These are phyloP conservation scores for Gypsophila paniculata DNA, from an alignment of 179 eudicot species.

Conservation along the genomic window DNA sequence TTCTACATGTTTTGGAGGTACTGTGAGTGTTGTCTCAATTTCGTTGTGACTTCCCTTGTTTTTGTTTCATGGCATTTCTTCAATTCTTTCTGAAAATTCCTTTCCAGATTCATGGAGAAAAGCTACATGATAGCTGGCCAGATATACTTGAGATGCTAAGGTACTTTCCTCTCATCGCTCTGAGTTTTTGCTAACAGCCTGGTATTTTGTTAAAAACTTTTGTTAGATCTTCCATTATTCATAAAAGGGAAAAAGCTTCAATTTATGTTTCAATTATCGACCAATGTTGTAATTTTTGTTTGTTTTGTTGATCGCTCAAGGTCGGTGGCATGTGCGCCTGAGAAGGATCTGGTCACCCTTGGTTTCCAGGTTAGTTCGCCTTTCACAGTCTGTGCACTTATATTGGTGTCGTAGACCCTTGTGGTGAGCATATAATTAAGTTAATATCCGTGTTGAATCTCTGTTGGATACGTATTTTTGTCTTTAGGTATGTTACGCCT, in stretches of 20 bases:
- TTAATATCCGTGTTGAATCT: constrained; percentile 3
- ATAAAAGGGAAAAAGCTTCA: constrained; percentile 2
- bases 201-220: constrained; percentile 13
- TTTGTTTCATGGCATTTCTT: constrained; percentile 10
- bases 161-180: constrained; percentile 28
- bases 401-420: constrained; percentile 1
- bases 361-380: constrained; percentile 80
- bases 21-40: constrained; percentile 20
- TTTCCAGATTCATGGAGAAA: constrained; percentile 87
- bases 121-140: constrained; percentile 82
- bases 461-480: neutral
- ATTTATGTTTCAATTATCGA: neutral
- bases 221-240: constrained; percentile 10
- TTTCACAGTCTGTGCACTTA: constrained; percentile 8
- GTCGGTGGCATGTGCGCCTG: constrained; percentile 81
- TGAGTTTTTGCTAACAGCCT: constrained; percentile 2
- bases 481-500: neutral
- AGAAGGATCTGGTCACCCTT: constrained; percentile 84
- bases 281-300: constrained; percentile 13
- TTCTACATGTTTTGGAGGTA: constrained; percentile 96
- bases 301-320: constrained; percentile 32
- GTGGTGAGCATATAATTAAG: neutral
- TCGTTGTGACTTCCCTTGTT: constrained; percentile 12
- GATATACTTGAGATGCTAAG: constrained; percentile 89
- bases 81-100: constrained; percentile 15